Evolutionary conservation across 305 asterid genomes (phyloP).

Genomic region (Solanum hybrid): DNA sequence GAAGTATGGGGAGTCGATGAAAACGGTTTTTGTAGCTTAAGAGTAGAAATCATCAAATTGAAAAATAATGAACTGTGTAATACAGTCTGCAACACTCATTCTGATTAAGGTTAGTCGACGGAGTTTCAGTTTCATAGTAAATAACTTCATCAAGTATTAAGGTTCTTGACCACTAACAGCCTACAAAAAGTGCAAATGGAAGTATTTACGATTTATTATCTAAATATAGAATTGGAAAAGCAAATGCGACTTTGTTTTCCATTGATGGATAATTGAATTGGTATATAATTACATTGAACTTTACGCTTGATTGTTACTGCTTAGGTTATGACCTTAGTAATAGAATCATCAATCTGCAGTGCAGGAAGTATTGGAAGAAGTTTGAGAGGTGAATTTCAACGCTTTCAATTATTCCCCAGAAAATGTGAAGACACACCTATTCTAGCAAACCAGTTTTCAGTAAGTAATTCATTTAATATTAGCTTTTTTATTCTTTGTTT

Average conservation of each 20-base stretch:
- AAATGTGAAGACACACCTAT: constrained; percentile 80
- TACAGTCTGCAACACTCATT: neutral
- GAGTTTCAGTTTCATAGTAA: neutral
- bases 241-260: neutral
- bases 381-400: constrained; percentile 80
- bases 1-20: neutral
- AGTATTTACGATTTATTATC: neutral
- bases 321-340: neutral
- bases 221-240: neutral
- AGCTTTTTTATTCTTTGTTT: neutral
- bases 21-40: neutral
- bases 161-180: neutral
- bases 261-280: neutral
- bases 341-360: constrained; percentile 37
- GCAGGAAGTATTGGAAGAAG: constrained; percentile 98
- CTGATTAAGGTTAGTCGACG: neutral
- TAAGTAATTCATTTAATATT: constrained; percentile 27
- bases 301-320: neutral
- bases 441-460: constrained; percentile 86
- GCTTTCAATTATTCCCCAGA: constrained; percentile 87
- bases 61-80: neutral
- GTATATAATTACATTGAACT: neutral
- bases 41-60: neutral
- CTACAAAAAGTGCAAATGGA: neutral
- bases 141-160: neutral